Percentiles rank a stretch among this genome's conserved stretches.
Evolutionary conservation across 441 rosid species (phyloP).

Genomic region (Aquilaria agallochum): DNA sequence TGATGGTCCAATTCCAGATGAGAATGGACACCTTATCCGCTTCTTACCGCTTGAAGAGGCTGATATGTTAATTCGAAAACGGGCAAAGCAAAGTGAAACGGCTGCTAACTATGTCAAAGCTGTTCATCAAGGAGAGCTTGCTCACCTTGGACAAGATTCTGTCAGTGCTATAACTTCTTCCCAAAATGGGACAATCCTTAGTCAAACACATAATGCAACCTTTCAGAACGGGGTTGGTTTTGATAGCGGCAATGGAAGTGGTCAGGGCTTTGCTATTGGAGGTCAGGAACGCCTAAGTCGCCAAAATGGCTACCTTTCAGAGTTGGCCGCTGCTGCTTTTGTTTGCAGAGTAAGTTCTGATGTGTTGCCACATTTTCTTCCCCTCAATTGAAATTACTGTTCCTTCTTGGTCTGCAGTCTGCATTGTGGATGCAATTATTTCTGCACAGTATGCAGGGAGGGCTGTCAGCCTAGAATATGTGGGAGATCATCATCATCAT

Average conservation of each 20-base stretch:
- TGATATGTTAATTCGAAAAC: conserved; percentile 71
- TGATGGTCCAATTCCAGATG: conserved; percentile 91
- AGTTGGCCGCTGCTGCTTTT: conserved; percentile 93
- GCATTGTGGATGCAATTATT: too few species aligned
- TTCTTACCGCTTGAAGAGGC: conserved; percentile 92
- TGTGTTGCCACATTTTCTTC: conserved; percentile 1
- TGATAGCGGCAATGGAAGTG: conserved; percentile 80
- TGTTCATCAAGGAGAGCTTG: conserved; percentile 56
- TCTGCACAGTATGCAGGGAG: too few species aligned
- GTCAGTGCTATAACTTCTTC: conserved; percentile 26
- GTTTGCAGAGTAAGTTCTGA: conserved; percentile 73
- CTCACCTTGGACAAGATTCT: conserved; percentile 36
- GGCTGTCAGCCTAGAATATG: too few species aligned
- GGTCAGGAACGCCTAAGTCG: conserved; percentile 86
- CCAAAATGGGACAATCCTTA: conserved; percentile 39
- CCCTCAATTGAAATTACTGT: neutral
- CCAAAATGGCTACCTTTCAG: conserved; percentile 74
- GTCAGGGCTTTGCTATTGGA: conserved; percentile 96
- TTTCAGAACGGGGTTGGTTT: conserved; percentile 94
- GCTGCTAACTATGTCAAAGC: conserved; percentile 92
- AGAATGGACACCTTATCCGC: conserved; percentile 73
- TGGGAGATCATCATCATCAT: too few species aligned
- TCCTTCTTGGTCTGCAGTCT: too few species aligned
- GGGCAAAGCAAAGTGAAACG: conserved; percentile 87
- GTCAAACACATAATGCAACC: conserved; percentile 32